These are phyloP conservation scores for Chrysoporthe deuterocubensis DNA, from an alignment of 2,329 filamentous ascomycete genomes.

Conservation along the genomic window DNA sequence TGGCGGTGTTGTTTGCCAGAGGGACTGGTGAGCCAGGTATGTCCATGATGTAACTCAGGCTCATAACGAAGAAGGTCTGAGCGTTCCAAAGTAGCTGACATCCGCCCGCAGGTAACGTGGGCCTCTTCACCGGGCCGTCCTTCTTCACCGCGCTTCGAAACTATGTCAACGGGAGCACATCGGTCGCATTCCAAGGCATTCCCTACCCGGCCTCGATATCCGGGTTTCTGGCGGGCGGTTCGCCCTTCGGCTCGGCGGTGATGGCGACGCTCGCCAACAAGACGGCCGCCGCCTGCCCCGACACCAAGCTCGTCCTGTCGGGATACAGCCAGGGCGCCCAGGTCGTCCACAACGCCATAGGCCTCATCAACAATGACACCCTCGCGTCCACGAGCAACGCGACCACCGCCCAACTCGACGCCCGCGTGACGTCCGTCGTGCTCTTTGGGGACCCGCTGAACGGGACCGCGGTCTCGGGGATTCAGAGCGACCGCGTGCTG, in stretches of 20 bases:
- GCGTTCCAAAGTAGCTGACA: not conserved
- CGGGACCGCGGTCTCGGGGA: constrained; percentile 25
- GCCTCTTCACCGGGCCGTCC: constrained; percentile 33
- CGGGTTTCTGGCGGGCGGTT: constrained; percentile 34
- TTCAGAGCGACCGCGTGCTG: constrained; percentile 14
- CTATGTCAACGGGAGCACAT: constrained; percentile 27
- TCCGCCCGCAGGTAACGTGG: constrained; percentile 33
- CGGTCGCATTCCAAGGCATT: constrained; percentile 35
- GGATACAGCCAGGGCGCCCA: constrained; percentile 43
- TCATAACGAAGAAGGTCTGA: not conserved
- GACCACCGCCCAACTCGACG: not conserved
- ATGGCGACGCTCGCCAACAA: constrained; percentile 33
- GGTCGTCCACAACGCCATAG: constrained; percentile 37
- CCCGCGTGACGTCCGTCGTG: constrained; percentile 19
- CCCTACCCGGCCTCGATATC: constrained; percentile 34
- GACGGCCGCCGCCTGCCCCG: constrained; percentile 37
- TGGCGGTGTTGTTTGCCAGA: constrained; percentile 25
- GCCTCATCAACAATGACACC: not conserved
- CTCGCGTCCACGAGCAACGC: constrained; percentile 13
- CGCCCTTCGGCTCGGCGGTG: constrained; percentile 21
- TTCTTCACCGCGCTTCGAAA: constrained; percentile 33
- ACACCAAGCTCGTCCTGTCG: constrained; percentile 46
- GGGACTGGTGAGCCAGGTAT: constrained; percentile 24
- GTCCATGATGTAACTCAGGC: not conserved
- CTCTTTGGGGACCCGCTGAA: constrained; percentile 28